Conservation (phyloP, 441 rosid species). For the Pelargonium myrrhifolium region DNA sequence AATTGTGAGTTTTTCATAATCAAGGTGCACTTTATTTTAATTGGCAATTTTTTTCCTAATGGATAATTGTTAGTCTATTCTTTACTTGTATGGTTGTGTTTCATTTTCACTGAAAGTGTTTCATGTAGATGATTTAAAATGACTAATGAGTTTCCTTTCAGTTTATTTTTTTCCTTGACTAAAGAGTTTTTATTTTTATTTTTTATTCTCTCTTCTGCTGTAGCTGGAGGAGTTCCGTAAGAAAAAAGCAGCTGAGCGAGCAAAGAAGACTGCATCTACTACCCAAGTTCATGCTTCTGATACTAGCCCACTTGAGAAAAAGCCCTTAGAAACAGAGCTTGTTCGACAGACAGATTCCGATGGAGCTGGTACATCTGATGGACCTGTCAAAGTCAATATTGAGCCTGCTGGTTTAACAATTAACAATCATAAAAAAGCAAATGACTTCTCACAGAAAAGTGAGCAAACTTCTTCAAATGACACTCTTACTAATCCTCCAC, state of each 20-base stretch:
- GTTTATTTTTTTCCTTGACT: neutral
- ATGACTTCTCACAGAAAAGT: conserved; percentile 22
- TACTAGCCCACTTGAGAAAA: conserved; percentile 27
- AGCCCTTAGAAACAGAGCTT: conserved; percentile 31
- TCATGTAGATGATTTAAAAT: too few relatives aligned
- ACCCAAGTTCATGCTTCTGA: conserved; percentile 34
- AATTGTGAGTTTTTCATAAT: too few relatives aligned
- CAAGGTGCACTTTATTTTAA: too few relatives aligned
- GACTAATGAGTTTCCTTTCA: too few relatives aligned
- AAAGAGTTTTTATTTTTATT: too few relatives aligned
- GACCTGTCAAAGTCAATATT: conserved; percentile 25
- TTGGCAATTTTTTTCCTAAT: too few relatives aligned
- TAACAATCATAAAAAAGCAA: conserved; percentile 14
- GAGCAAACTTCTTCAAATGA: conserved; percentile 29
- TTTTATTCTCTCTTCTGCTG: neutral
- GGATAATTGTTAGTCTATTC: too few relatives aligned
- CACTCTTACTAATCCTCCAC: conserved; percentile 19
- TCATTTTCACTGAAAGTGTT: too few relatives aligned
- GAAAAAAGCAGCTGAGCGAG: conserved; percentile 84
- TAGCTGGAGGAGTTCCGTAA: conserved; percentile 96
- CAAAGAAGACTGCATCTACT: conserved; percentile 49
- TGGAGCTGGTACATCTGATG: conserved; percentile 49
- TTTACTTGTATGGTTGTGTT: too few relatives aligned
- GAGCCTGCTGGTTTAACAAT: conserved; percentile 12
- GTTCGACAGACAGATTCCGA: conserved; percentile 34